Conservation (phyloP, 2,329 filamentous ascomycete species). For the Fusarium neocosmosporiellum region DNA sequence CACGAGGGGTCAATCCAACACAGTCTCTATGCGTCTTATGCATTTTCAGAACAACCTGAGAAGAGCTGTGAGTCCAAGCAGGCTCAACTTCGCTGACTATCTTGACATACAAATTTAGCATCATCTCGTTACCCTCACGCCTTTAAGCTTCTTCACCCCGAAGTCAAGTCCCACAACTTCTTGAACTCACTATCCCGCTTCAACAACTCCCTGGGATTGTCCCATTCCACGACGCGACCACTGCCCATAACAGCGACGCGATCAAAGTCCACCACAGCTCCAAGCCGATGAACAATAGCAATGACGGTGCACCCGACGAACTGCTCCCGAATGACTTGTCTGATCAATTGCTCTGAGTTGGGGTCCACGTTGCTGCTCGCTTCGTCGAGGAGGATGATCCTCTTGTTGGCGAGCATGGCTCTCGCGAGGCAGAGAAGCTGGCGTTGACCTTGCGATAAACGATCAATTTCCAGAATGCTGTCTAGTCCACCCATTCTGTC, state of each 20-base stretch:
- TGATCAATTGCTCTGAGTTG: constrained; percentile 49
- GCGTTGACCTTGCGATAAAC: constrained; percentile 56
- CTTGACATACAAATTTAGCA: background rate
- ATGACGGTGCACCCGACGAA: constrained; percentile 62
- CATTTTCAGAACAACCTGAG: background rate
- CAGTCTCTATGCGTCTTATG: background rate
- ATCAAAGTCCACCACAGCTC: constrained; percentile 15
- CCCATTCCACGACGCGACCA: constrained; percentile 24
- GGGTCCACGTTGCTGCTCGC: constrained; percentile 51
- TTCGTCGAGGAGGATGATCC: constrained; percentile 54
- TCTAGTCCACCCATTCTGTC: constrained; percentile 53
- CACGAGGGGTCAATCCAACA: too few species aligned
- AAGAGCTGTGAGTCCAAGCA: background rate
- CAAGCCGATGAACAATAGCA: constrained; percentile 51
- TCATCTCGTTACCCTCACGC: background rate
- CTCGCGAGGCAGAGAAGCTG: constrained; percentile 56
- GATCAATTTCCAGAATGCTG: constrained; percentile 43
- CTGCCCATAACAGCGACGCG: constrained; percentile 19
- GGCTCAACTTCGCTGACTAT: background rate
- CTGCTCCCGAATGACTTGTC: constrained; percentile 46
- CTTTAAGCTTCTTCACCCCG: background rate
- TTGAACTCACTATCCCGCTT: constrained; percentile 21
- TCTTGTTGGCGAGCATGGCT: constrained; percentile 49
- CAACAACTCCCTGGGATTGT: constrained; percentile 17
- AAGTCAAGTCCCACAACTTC: constrained; percentile 20